These are phyloP conservation scores for Lepiota subincarnata DNA, from an alignment of 768 basidiomycete species.

Conservation along the genomic window DNA sequence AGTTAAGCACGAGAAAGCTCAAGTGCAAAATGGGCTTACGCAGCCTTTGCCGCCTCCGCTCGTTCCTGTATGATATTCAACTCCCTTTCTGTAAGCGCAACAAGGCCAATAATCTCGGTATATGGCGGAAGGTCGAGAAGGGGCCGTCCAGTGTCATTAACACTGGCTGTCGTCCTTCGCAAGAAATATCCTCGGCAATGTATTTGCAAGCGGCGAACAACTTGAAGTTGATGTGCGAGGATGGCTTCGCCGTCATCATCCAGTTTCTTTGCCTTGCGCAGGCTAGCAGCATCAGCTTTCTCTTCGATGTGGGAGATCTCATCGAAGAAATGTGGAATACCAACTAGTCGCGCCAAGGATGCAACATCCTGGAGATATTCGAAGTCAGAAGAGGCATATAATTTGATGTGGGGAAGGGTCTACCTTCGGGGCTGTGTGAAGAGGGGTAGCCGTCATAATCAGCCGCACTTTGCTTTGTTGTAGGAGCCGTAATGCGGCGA, in stretches of 20 bases:
- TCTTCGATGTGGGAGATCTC: conserved; percentile 5
- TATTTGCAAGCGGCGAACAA: background rate
- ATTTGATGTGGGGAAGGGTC: background rate
- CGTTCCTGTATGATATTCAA: background rate
- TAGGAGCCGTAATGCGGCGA: conserved; percentile 11
- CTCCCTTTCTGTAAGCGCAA: conserved; percentile 2
- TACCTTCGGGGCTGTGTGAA: conserved; percentile 23
- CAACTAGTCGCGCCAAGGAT: conserved; percentile 6
- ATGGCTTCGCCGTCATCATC: background rate
- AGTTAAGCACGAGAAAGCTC: background rate
- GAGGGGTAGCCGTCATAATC: conserved; percentile 21
- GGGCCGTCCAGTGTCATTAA: no score
- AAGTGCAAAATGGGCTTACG: background rate
- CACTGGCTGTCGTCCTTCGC: no score
- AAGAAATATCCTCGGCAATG: background rate
- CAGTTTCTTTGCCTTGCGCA: background rate
- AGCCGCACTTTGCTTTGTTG: conserved; percentile 12
- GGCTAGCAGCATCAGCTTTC: background rate
- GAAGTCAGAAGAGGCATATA: background rate
- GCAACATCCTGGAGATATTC: conserved; percentile 11
- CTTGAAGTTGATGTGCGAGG: background rate
- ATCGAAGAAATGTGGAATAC: conserved; percentile 10
- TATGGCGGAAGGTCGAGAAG: no score
- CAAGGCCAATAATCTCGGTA: background rate
- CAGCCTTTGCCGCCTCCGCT: background rate